Conservation (phyloP, 441 rosid species). For the Brassica hybrid region DNA sequence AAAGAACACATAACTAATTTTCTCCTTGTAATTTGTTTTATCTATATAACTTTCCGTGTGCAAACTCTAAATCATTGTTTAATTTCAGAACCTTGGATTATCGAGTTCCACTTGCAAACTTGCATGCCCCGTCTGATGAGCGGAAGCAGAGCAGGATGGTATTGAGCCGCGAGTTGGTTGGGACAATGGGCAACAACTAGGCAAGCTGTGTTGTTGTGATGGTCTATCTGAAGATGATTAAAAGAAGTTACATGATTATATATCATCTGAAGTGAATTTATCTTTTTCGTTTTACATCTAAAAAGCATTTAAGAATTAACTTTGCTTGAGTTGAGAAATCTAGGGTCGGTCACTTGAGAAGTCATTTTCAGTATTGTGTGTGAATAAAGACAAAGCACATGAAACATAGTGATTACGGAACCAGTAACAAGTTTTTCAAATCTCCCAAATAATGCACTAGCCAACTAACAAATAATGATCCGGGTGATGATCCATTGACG, state of each 20-base stretch:
- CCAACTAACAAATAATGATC: not conserved
- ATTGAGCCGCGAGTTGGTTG: not conserved
- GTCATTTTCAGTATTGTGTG: too few relatives aligned
- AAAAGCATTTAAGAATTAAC: too few relatives aligned
- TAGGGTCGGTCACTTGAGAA: too few relatives aligned
- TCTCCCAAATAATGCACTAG: not conserved
- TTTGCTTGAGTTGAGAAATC: too few relatives aligned
- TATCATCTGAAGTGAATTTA: too few relatives aligned
- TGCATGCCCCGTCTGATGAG: not conserved
- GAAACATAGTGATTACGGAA: too few relatives aligned
- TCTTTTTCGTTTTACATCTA: too few relatives aligned
- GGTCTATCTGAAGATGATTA: too few relatives aligned
- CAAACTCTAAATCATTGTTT: not conserved
- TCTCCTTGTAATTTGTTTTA: not conserved
- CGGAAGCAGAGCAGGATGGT: not conserved
- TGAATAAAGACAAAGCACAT: too few relatives aligned
- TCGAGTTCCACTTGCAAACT: not conserved
- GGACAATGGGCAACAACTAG: not conserved
- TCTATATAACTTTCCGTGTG: not conserved
- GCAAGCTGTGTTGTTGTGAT: not conserved
- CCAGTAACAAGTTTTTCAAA: not conserved
- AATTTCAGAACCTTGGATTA: not conserved
- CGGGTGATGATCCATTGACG: not conserved
- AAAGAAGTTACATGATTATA: too few relatives aligned
- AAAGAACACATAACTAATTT: not conserved